Conservation (phyloP, 75 land plant genomes). For the Cryptomeria japonica region DNA sequence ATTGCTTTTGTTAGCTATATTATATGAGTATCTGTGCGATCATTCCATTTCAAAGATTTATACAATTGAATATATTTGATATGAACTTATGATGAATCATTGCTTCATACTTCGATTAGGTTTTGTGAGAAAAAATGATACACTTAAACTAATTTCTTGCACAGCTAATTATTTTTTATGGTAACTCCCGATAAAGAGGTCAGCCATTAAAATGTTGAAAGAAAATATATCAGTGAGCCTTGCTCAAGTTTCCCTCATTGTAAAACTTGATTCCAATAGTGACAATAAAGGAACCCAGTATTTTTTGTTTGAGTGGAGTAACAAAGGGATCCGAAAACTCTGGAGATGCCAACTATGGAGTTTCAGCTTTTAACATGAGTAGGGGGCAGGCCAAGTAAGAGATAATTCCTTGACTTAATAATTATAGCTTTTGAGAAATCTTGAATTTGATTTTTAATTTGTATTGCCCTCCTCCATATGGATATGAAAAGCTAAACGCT, state of each 20-base stretch:
- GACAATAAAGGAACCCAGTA: background rate
- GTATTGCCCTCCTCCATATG: background rate
- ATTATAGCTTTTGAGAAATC: background rate
- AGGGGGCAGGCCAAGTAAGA: background rate
- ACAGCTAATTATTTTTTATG: background rate
- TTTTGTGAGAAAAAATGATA: background rate
- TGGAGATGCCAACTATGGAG: background rate
- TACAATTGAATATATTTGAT: background rate
- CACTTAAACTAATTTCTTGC: background rate
- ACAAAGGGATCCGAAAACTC: background rate
- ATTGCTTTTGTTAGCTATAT: conserved; percentile 1
- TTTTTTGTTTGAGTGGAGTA: background rate
- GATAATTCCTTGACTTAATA: too few species aligned
- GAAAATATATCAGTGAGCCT: background rate
- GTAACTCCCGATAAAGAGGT: background rate
- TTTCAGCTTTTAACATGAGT: background rate
- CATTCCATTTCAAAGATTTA: background rate
- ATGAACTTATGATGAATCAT: background rate
- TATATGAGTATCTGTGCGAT: background rate
- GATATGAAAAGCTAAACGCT: background rate
- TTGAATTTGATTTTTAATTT: background rate
- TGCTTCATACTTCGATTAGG: background rate
- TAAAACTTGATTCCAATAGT: background rate
- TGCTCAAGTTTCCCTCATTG: background rate
- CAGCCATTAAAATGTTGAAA: background rate